Percentiles rank a stretch among this genome's conserved stretches.
phyloP scores from a whole-genome alignment of 352 stramenopile species.

The Phytophthora pini region DNA sequence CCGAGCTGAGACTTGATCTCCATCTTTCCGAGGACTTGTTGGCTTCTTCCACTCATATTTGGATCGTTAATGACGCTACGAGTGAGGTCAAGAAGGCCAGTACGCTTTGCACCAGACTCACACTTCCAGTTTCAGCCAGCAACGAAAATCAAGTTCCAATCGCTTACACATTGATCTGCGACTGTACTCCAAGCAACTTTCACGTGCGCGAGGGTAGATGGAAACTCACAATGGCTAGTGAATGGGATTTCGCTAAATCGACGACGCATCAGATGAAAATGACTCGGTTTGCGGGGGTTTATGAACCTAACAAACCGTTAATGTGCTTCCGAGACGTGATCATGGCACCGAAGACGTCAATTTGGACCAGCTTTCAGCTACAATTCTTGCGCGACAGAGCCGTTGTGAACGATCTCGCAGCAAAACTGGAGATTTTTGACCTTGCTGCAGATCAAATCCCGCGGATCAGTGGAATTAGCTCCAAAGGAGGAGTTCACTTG shows the following conservation, averaged over 20 bases:
- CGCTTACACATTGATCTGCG: slow-evolving; percentile 63
- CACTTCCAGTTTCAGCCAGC: slow-evolving; percentile 15
- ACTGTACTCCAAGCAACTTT: slow-evolving; percentile 44
- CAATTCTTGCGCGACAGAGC: slow-evolving; percentile 42
- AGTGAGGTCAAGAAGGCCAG: slow-evolving; percentile 39
- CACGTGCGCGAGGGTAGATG: slow-evolving; percentile 57
- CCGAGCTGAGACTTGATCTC: slow-evolving; percentile 58
- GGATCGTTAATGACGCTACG: slow-evolving; percentile 54
- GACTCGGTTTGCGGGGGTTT: slow-evolving; percentile 56
- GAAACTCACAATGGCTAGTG: slow-evolving; percentile 64
- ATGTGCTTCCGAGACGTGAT: slow-evolving; percentile 74
- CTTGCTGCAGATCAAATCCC: slow-evolving; percentile 26
- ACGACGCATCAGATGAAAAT: slow-evolving; percentile 46
- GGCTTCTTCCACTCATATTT: slow-evolving; percentile 49
- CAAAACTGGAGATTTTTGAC: slow-evolving; percentile 70
- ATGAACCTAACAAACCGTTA: slow-evolving; percentile 72
- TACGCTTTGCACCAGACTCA: slow-evolving; percentile 40
- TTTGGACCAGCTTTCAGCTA: slow-evolving; percentile 57
- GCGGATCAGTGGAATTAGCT: slow-evolving; percentile 30
- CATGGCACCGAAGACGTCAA: slow-evolving; percentile 44
- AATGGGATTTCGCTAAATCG: slow-evolving; percentile 47
- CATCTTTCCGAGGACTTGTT: slow-evolving; percentile 66
- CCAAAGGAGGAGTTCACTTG: slow-evolving; percentile 42
- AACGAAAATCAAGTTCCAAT: slow-evolving; percentile 2
- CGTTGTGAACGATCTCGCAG: slow-evolving; percentile 41